Base-by-base conservation (phyloP, 2,329 filamentous ascomycete genomes). In the Ophiostoma novo-ulmi region DNA sequence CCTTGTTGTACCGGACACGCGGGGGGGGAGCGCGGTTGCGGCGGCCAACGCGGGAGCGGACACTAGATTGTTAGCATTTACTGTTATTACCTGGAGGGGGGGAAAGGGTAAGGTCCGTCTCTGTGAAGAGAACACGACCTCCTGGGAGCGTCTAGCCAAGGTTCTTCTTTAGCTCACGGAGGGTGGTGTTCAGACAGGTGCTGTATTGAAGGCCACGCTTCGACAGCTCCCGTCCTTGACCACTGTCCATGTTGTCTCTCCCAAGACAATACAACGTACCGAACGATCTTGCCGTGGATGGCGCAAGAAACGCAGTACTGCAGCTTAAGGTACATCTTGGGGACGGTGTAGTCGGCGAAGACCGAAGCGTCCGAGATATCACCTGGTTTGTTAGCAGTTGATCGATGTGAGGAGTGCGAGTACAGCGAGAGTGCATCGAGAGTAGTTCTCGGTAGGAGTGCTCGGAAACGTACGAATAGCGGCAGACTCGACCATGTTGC, bases 241-340 rank as follows among this genome's bases (percentile, higher is more conserved):
- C 38, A 67, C 65, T 22, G 39, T 31, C 65, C 65, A 44, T 35
- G 85, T 87, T 86, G 85, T 87, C 85, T 84, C 85, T 84, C 84
- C 82, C 79, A 78, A 72, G 80, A 80, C 85, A 82, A 82, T 83
- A 89, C 94, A 83, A 89, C 94, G 85, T 95, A 98, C 94, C 95
- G 94, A 85, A 99, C 96, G 84, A 99, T 99, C 92, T 99, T 99
- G 89, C 95, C 95, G 89, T 99, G 95, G 78, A 99, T 99, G 81
- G 95, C 95, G 87, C 95, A 99, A 85, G 94, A 98, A 82, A 99
- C 95, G 85, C 95, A 99, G 93, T 99, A 99, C 88, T 99, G 95
- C 84, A 99, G 91, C 91, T 99, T 99, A 86, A 99, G 88, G 92
- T 99, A 99, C 96, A 99, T 99, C 92, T 99, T 99, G 86, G 95